Evolutionary conservation across 2,329 filamentous ascomycete species (phyloP), one percentile per base, ranked within the genome.

Genomic region (Coniochaeta sp.): DNA sequence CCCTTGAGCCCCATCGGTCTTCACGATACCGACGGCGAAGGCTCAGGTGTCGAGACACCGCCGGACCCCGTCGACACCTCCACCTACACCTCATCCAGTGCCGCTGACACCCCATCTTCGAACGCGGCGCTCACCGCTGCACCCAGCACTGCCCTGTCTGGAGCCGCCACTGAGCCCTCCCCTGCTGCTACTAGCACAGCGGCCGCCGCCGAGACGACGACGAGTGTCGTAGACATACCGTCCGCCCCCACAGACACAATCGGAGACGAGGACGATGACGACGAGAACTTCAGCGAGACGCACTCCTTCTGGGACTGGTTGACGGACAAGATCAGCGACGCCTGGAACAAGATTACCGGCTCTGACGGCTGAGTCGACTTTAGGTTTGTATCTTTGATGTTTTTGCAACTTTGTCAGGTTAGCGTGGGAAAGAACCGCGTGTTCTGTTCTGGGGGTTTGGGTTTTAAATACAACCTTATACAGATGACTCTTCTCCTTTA

Each of bases 1-100:
- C 90, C 90, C 0, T 75, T 93, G 26, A 81, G 80, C 61, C 79
- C 87, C 0, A 70, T 85, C 14, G 89, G 88, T 5, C 70, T 84
- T 1, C 89, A 93, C 69, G 78, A 81, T 67, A 68, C 78, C 0
- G 78, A 79, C 17, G 74, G 78, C 1, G 54, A 57, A 22, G 54
- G 47, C 12, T 16, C 47, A 3, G 73, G 72, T 1, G 71, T 79
- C 0, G 77, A 82, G 22, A 77, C 77, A n/a, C 84, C 81, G 0
- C 71, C 72, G 1, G 85, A 89, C 64, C 84, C 85, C 0, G 75
- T 73, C 14, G 68, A 71, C 16, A 8, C 3, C 14, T 52, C 47
- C 4, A 31, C 47, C 16, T 31, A 28, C 47, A 52, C 47, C 5
- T 31, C 47, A 14, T 31, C 47, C 5, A 12, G 8, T 36, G 22